Percentiles rank a stretch among this genome's conserved stretches.
Conservation (phyloP, 2,329 filamentous ascomycete genomes). For the Scytalidium lignicola region DNA sequence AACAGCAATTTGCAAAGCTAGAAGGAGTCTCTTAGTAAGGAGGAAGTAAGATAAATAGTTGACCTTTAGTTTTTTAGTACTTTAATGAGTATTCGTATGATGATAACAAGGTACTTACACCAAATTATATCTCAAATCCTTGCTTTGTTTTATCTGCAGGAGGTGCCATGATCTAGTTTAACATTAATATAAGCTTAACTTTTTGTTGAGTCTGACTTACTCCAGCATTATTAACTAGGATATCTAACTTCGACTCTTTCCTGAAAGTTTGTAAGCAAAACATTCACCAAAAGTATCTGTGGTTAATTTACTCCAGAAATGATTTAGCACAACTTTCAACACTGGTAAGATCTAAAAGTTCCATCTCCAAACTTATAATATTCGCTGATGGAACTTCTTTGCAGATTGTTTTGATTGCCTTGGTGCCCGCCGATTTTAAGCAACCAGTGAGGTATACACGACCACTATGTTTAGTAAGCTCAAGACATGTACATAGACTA, state of each 20-base stretch:
- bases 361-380: conserved; percentile 28
- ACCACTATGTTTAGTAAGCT: conserved; percentile 31
- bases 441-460: conserved; percentile 36
- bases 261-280: conserved; percentile 4
- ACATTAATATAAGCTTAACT: background rate
- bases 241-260: conserved; percentile 29
- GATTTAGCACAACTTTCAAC: conserved; percentile 28
- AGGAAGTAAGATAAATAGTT: conserved; percentile 29
- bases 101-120: background rate
- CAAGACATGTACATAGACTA: conserved; percentile 24
- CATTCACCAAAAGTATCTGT: background rate
- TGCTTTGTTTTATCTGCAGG: conserved; percentile 5
- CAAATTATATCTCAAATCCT: conserved; percentile 26
- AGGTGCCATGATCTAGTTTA: conserved; percentile 4
- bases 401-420: conserved; percentile 32
- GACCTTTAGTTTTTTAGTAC: background rate
- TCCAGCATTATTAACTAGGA: conserved; percentile 32
- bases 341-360: conserved; percentile 30
- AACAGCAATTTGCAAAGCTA: conserved; percentile 22
- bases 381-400: conserved; percentile 14
- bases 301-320: conserved; percentile 18
- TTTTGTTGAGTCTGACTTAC: conserved; percentile 26
- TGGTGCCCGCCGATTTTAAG: conserved; percentile 29
- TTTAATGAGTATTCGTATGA: background rate
- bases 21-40: conserved; percentile 27